Percentiles rank a stretch among this genome's conserved stretches.
Conservation (phyloP, 495 filamentous ascomycete species). For the Tricharina praecox region DNA sequence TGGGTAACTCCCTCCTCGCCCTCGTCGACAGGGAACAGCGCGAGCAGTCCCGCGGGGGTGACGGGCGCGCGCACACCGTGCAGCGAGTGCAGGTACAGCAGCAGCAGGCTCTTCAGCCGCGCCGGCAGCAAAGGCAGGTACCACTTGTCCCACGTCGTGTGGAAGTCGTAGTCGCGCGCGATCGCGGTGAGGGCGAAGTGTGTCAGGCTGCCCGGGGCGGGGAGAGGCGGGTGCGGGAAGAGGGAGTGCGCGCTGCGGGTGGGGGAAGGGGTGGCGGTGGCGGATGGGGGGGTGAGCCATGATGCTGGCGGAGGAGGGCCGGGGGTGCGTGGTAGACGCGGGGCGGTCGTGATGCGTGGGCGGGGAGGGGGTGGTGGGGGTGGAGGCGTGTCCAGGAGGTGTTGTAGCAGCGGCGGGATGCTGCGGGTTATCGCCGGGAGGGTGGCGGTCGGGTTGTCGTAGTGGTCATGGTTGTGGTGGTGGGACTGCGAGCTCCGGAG, state of each 20-base stretch:
- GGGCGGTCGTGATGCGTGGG: not conserved
- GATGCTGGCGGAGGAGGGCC: conserved; percentile 22
- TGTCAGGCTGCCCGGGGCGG: conserved; percentile 6
- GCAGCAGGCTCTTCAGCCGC: conserved; percentile 12
- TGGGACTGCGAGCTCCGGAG: conserved; percentile 13
- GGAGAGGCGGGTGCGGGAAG: conserved; percentile 7
- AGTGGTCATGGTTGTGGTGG: not conserved
- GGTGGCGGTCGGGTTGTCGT: not conserved
- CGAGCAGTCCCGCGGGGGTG: conserved; percentile 5
- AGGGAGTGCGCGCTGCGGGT: not conserved
- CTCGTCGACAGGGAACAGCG: conserved; percentile 12
- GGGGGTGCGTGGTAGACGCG: conserved; percentile 8
- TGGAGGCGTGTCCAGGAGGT: conserved; percentile 13
- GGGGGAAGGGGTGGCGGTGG: not conserved
- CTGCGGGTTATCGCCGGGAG: conserved; percentile 6
- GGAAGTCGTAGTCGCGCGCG: conserved; percentile 14
- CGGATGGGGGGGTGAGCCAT: conserved; percentile 10
- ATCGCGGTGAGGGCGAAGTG: conserved; percentile 8
- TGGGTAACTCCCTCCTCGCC: conserved; percentile 15
- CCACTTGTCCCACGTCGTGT: conserved; percentile 17
- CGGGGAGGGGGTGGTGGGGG: conserved; percentile 12
- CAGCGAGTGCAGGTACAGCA: conserved; percentile 12
- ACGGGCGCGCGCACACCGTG: conserved; percentile 6
- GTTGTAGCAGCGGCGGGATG: conserved; percentile 16
- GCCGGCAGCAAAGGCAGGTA: conserved; percentile 14